Conservation (phyloP, 1,284 basidiomycete genomes). For the Phenoliferia sp. region DNA sequence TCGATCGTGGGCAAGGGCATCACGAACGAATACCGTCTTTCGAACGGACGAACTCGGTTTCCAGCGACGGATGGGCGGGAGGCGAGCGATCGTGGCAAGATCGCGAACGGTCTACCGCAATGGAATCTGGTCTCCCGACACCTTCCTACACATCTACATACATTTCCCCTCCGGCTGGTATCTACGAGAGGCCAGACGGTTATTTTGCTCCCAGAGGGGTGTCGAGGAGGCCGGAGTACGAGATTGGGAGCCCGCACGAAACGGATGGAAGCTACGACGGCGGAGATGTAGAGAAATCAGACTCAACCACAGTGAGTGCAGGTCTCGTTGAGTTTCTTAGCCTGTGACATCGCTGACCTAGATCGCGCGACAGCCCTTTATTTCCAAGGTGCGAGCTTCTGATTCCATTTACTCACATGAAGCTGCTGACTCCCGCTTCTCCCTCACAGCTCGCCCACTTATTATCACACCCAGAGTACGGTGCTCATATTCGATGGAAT, state of each 20-base stretch:
- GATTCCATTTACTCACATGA: background rate
- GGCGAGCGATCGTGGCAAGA: background rate
- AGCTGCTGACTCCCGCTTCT: background rate
- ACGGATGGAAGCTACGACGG: background rate
- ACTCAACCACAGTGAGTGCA: background rate
- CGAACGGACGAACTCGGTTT: background rate
- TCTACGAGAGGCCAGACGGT: background rate
- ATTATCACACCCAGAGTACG: conserved; percentile 4
- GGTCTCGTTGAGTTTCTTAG: background rate
- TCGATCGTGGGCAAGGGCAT: background rate
- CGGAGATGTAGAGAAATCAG: background rate
- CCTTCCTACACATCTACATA: background rate
- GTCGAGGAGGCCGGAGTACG: background rate
- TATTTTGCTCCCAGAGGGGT: background rate
- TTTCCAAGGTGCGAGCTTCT: conserved; percentile 5
- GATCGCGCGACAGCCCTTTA: conserved; percentile 1
- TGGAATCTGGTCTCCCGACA: background rate
- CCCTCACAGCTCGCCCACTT: conserved; percentile 13
- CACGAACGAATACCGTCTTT: background rate
- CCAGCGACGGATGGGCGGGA: background rate
- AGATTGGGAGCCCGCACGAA: background rate
- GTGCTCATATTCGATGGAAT: conserved; percentile 20
- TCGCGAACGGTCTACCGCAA: background rate
- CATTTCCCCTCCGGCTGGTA: background rate
- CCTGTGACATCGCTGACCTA: background rate